phyloP scores from a whole-genome alignment of 306 rosid genomes.

The Lablab purpureus region DNA sequence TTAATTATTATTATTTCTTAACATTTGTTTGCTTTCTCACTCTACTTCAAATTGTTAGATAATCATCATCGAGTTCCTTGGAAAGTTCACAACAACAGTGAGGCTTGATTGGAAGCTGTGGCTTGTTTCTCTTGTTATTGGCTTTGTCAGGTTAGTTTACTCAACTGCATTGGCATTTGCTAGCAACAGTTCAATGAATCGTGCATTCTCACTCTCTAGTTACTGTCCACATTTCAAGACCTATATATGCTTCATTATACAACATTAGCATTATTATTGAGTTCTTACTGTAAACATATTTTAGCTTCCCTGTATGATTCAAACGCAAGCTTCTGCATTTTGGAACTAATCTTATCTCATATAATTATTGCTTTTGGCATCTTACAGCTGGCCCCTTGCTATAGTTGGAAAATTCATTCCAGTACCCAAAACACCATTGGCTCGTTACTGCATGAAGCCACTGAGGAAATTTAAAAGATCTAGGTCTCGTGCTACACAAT shows the following conservation, averaged over 20 bases:
- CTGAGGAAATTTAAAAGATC: conserved; percentile 53
- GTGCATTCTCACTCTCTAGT: conserved; percentile 26
- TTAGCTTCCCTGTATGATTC: background rate
- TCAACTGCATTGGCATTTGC: conserved; percentile 28
- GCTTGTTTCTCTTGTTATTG: conserved; percentile 68
- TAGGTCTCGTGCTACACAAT: conserved; percentile 40
- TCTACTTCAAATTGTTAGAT: conserved; percentile 56
- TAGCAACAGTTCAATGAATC: conserved; percentile 25
- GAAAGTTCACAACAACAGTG: conserved; percentile 79
- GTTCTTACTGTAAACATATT: background rate
- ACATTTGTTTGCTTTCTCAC: conserved; percentile 35
- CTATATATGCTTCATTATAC: background rate
- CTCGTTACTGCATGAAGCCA: conserved; percentile 51
- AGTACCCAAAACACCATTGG: conserved; percentile 81
- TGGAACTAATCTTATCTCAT: background rate
- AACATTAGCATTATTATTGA: conserved; percentile 3
- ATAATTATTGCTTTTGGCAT: conserved; percentile 36
- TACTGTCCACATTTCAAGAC: conserved; percentile 4
- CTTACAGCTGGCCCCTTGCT: conserved; percentile 96
- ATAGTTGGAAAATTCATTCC: conserved; percentile 79
- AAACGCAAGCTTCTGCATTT: conserved; percentile 7
- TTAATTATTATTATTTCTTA: background rate
- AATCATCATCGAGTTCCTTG: conserved; percentile 83
- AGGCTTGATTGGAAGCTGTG: conserved; percentile 74
- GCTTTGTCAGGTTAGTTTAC: conserved; percentile 66